A percentile compares a stretch with the other conserved stretches of the same genome.
Evolutionary conservation across 768 basidiomycete genomes (phyloP).

Genomic region (Boletus tylopilopsis): DNA sequence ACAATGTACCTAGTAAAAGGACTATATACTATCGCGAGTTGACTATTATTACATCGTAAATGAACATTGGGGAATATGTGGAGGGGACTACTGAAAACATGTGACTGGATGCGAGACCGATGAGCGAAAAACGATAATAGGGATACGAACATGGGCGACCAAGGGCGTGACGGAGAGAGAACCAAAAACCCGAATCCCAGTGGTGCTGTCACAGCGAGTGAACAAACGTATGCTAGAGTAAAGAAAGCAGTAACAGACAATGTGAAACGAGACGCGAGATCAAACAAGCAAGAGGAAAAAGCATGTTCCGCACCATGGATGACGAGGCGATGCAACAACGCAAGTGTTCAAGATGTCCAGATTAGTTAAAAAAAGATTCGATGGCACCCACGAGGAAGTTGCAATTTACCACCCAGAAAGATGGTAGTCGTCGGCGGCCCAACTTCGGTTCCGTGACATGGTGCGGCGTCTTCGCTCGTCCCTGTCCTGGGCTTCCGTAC

Average conservation of each 20-base stretch:
- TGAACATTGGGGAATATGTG: constrained; percentile 30
- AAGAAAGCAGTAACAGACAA: constrained; percentile 9
- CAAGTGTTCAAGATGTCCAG: constrained; percentile 18
- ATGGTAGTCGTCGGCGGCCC: constrained; percentile 67
- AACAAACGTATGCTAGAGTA: constrained; percentile 17
- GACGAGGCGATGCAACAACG: constrained; percentile 18
- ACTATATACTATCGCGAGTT: constrained; percentile 28
- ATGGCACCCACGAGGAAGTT: constrained; percentile 8
- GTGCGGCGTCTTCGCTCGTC: constrained; percentile 42
- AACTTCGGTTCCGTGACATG: constrained; percentile 60
- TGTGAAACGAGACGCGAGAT: constrained; percentile 7
- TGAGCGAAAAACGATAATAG: neutral
- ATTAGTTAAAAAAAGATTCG: constrained; percentile 22
- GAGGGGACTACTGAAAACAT: constrained; percentile 20
- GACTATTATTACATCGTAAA: constrained; percentile 34
- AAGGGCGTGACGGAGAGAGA: constrained; percentile 14
- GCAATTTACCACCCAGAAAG: constrained; percentile 53
- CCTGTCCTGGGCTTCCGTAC: constrained; percentile 31
- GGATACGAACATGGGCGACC: constrained; percentile 15
- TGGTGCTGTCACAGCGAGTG: constrained; percentile 6
- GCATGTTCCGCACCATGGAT: constrained; percentile 17
- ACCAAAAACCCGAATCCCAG: constrained; percentile 13
- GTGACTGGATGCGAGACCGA: constrained; percentile 21
- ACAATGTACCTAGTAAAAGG: constrained; percentile 16
- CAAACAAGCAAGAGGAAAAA: constrained; percentile 19